These are phyloP conservation scores for Scalesia atractyloides DNA, from an alignment of 129 eudicot genomes.

Conservation along the genomic window DNA sequence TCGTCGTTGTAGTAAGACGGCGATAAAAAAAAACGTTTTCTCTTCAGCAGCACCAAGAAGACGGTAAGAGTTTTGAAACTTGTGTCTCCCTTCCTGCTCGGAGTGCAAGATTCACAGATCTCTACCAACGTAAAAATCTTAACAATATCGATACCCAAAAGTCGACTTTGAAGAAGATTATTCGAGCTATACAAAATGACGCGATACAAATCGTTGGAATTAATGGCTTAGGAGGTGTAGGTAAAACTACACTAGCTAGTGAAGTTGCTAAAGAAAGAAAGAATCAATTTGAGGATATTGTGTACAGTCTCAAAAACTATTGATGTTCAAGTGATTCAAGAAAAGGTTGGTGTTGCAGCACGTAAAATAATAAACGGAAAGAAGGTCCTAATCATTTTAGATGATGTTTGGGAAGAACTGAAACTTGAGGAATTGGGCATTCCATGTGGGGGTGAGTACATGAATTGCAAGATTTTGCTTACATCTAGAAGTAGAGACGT, in stretches of 20 bases:
- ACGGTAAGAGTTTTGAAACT: background rate
- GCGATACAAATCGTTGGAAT: conserved; percentile 25
- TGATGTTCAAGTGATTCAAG: background rate
- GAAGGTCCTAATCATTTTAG: conserved; percentile 27
- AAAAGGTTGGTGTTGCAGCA: conserved; percentile 8
- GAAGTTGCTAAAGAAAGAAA: conserved; percentile 17
- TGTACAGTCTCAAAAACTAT: background rate
- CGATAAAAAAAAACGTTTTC: background rate
- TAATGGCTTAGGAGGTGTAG: conserved; percentile 24
- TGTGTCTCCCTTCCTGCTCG: conserved; percentile 5
- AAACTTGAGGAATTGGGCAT: background rate
- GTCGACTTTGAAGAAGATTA: background rate
- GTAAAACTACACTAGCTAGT: conserved; percentile 18
- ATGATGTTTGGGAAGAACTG: conserved; percentile 21
- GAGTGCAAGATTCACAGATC: background rate
- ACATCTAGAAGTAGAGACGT: conserved; percentile 22
- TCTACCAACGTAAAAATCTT: background rate
- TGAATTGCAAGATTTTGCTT: conserved; percentile 27
- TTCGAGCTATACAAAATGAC: background rate
- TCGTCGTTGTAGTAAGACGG: no score
- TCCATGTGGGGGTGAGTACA: conserved; percentile 12
- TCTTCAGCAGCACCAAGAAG: background rate
- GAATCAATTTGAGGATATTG: conserved; percentile 9
- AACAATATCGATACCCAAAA: conserved; percentile 8
- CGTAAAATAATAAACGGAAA: background rate